Evolutionary conservation across 305 asterid species (phyloP), one percentile per base, ranked within the genome.

Genomic region (Caryopteris hybrid): DNA sequence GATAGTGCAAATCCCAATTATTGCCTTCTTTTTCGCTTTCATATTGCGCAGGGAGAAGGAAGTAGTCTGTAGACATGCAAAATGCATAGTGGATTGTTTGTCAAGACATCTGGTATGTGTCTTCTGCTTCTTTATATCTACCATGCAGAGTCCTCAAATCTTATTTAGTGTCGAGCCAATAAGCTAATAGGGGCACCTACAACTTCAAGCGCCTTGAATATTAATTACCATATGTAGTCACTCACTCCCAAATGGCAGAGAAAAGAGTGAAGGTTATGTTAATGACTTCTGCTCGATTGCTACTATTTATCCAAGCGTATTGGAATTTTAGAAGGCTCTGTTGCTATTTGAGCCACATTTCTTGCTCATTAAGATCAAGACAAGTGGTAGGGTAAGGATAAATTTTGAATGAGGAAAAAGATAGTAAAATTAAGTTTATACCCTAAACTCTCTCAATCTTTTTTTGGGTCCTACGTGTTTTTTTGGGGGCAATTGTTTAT

Each of bases 11-110:
- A 72, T 83, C 77, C 85, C 89, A 83, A 81, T 81, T 64, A 80
- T 79, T 74, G 73, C 80, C 42, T 74, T 47, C 70, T 62, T 74
- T 83, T 76, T 41, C 81, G 34, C 50, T 75, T 83, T 77, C 77
- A 48, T 76, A 78, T 71, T 83, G 83, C 88, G 86, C 91, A 88
- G 95, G 91, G 69, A 64, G 79, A 73, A 69, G 77, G 84, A 57
- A 76, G 64, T 80, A 75, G 69, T 73, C 78, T 62, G 61, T 75
- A 57, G 68, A 66, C 77, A 64, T 72, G 72, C 80, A 51, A 74
- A 80, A 66, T 50, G 84, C 86, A 22, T 77, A 68, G 48, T 60
- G 84, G 85, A 78, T 63, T 82, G 66, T 71, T 62, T 69, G 76
- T 79, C 79, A 51, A 74, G 74, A 70, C 78, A 43, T 69, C 85